phyloP scores from a whole-genome alignment of 495 filamentous ascomycete species.

The Aeminium ludgeri region DNA sequence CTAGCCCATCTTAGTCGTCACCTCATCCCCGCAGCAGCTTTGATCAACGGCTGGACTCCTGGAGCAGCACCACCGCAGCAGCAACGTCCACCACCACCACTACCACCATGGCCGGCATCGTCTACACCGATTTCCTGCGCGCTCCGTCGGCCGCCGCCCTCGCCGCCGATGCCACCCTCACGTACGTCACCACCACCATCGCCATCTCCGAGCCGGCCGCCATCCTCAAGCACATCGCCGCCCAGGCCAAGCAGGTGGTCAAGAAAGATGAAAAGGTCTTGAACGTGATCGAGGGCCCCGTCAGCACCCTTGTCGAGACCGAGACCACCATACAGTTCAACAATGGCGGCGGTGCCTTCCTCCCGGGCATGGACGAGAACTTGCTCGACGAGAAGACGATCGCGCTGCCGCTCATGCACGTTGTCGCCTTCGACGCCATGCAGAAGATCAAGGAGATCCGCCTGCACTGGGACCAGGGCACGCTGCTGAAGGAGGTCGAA shows the following conservation, averaged over 20 bases:
- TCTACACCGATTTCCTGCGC: conserved; percentile 66
- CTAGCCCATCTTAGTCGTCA: too few relatives aligned
- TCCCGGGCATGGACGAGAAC: conserved; percentile 85
- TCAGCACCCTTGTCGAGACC: conserved; percentile 41
- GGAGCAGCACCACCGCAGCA: too few relatives aligned
- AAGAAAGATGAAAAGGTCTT: conserved; percentile 66
- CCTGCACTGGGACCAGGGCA: conserved; percentile 88
- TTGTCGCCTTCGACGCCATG: conserved; percentile 64
- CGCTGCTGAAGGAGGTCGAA: conserved; percentile 80
- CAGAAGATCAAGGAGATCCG: conserved; percentile 71
- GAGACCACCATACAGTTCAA: conserved; percentile 74
- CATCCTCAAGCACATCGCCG: conserved; percentile 61
- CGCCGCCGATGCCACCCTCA: conserved; percentile 51
- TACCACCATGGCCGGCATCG: conserved; percentile 44
- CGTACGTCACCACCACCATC: conserved; percentile 85
- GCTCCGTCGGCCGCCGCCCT: conserved; percentile 48
- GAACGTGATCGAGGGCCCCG: conserved; percentile 48
- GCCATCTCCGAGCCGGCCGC: conserved; percentile 48
- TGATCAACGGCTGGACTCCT: too few relatives aligned
- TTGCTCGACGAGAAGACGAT: conserved; percentile 73
- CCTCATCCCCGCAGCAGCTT: too few relatives aligned
- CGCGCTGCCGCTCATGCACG: conserved; percentile 72
- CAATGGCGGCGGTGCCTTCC: conserved; percentile 65
- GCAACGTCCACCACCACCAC: too few relatives aligned
- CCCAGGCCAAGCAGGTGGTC: conserved; percentile 49